These are phyloP conservation scores for Dendrocalamus latiflorus DNA, from an alignment of 202 grass and related monocot genomes.

Conservation along the genomic window DNA sequence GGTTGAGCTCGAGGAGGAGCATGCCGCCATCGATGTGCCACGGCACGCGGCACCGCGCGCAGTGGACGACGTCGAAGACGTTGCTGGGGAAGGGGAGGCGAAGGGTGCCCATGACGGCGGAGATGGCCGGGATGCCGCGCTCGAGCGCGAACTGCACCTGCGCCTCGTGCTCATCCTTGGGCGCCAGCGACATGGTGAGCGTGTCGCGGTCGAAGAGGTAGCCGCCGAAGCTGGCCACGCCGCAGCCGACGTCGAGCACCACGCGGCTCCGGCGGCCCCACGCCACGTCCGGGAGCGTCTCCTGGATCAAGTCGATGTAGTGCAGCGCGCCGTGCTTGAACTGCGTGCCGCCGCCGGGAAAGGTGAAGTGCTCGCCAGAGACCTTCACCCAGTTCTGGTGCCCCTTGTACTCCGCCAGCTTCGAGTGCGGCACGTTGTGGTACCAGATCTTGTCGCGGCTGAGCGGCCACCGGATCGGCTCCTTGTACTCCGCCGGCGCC, in stretches of 20 bases:
- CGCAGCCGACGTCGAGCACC: constrained; percentile 86
- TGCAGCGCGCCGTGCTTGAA: constrained; percentile 88
- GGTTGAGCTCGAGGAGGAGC: constrained; percentile 84
- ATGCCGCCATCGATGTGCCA: constrained; percentile 86
- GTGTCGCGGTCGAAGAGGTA: constrained; percentile 73
- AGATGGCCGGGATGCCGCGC: constrained; percentile 84
- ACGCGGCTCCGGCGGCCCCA: constrained; percentile 69
- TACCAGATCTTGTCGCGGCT: constrained; percentile 99
- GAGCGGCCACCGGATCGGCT: too few species aligned
- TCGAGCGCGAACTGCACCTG: constrained; percentile 93
- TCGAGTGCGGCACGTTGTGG: constrained; percentile 84
- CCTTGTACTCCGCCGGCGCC: too few species aligned
- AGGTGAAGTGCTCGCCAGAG: constrained; percentile 81
- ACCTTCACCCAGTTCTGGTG: constrained; percentile 96
- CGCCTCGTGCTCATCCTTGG: constrained; percentile 96
- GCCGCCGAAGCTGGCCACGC: constrained; percentile 91
- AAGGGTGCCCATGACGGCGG: constrained; percentile 83
- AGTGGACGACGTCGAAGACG: constrained; percentile 87
- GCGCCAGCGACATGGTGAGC: constrained; percentile 88
- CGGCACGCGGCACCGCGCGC: constrained; percentile 86
- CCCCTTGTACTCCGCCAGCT: constrained; percentile 63
- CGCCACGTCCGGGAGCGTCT: constrained; percentile 42
- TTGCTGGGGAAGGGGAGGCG: constrained; percentile 67
- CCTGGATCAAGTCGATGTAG: constrained; percentile 82
- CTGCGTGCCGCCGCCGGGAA: constrained; percentile 94